These are phyloP conservation scores for Chlorella sp. DNA, from an alignment of 139 green algal genomes.

Conservation along the genomic window DNA sequence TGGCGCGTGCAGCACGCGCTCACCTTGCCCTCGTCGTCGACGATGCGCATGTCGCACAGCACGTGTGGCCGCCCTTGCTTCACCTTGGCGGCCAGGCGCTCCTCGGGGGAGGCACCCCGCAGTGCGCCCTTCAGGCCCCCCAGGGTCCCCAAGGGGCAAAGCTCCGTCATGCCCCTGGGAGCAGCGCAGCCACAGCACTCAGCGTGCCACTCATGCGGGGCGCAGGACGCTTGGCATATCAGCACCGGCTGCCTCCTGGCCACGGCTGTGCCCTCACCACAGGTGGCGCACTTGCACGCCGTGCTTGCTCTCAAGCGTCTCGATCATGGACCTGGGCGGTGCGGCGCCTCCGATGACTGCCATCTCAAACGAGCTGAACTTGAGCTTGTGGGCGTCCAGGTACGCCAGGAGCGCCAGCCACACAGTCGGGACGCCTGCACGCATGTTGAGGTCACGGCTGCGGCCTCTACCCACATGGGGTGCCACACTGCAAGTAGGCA, in stretches of 20 bases:
- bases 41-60: slow-evolving; percentile 59
- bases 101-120: not conserved
- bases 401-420: slow-evolving; percentile 44
- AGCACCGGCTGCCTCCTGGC: no score
- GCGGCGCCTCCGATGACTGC: slow-evolving; percentile 61
- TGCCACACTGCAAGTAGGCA: no score
- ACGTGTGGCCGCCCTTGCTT: slow-evolving; percentile 54
- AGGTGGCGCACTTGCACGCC: slow-evolving; percentile 57
- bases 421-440: slow-evolving; percentile 67
- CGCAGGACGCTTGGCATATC: no score
- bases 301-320: slow-evolving; percentile 35
- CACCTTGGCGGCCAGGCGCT: slow-evolving; percentile 23
- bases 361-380: slow-evolving; percentile 35
- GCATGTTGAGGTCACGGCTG: no score
- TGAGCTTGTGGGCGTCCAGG: slow-evolving; percentile 33
- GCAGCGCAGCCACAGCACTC: not conserved
- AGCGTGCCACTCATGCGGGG: no score
- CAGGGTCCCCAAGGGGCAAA: slow-evolving; percentile 53
- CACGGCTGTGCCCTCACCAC: no score
- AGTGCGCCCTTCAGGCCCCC: slow-evolving; percentile 33
- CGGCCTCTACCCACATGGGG: no score
- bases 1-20: not conserved
- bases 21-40: slow-evolving; percentile 46
- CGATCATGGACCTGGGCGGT: slow-evolving; percentile 44
- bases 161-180: slow-evolving; percentile 71